phyloP scores from a whole-genome alignment of 768 basidiomycete species.

The Grammothele lineata region DNA sequence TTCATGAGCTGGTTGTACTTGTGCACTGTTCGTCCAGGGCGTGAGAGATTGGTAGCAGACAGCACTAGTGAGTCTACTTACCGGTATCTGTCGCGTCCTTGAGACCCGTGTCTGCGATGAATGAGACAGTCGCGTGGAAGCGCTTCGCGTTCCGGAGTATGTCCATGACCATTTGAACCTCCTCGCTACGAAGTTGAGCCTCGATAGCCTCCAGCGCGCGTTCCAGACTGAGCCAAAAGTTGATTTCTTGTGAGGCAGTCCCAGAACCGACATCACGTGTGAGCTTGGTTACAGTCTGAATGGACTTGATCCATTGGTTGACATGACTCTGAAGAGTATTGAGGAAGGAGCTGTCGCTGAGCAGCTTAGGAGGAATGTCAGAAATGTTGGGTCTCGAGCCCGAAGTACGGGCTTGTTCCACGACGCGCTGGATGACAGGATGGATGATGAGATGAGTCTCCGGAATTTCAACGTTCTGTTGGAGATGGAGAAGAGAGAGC shows the following conservation, averaged over 20 bases:
- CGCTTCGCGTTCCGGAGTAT: constrained; percentile 93
- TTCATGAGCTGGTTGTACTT: constrained; percentile 99
- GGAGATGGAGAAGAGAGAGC: constrained; percentile 87
- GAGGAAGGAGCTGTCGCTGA: constrained; percentile 88
- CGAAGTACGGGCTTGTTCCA: constrained; percentile 63
- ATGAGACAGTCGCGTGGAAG: constrained; percentile 95
- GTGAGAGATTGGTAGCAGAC: no score
- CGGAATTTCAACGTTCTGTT: constrained; percentile 99
- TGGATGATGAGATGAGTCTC: constrained; percentile 93
- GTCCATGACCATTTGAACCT: constrained; percentile 91
- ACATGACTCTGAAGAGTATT: constrained; percentile 92
- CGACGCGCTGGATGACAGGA: constrained; percentile 81
- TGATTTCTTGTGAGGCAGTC: constrained; percentile 97
- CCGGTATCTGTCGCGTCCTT: constrained; percentile 90
- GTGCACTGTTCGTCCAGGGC: constrained; percentile 76
- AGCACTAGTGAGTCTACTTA: no score
- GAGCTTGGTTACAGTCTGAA: constrained; percentile 96
- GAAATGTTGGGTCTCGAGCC: constrained; percentile 70
- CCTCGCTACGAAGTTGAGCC: constrained; percentile 84
- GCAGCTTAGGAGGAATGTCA: constrained; percentile 64
- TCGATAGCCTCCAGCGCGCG: constrained; percentile 92
- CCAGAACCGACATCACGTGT: constrained; percentile 89
- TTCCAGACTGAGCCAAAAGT: constrained; percentile 97
- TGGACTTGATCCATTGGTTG: constrained; percentile 97
- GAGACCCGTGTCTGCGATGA: constrained; percentile 95